Evolutionary conservation across 257 asterid species (phyloP).

Genomic region (Osmanthus fragrans): DNA sequence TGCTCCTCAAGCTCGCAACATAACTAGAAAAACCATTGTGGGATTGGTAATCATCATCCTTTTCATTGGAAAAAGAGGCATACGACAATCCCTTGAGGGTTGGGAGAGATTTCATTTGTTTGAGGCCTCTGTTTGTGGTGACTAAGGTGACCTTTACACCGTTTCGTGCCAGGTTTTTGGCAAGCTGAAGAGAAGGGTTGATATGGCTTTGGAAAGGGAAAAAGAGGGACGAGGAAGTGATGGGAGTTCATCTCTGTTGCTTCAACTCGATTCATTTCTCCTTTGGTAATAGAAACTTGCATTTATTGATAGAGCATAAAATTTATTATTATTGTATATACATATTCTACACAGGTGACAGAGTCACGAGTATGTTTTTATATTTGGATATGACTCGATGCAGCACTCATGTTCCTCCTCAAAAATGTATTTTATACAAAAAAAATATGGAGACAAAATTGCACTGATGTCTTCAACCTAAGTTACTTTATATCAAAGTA

Average conservation of each 20-base stretch:
- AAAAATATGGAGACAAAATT: no score
- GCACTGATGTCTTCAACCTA: no score
- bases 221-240: conserved; percentile 36
- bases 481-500: no score
- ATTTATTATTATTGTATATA: no score
- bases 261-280: neutral
- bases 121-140: conserved; percentile 40
- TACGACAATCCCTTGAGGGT: conserved; percentile 28
- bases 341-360: no score
- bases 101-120: conserved; percentile 26
- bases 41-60: conserved; percentile 11
- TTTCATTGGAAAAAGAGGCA: conserved; percentile 43
- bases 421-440: no score
- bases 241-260: neutral
- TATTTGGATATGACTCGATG: no score
- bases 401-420: no score
- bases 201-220: conserved; percentile 58
- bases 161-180: conserved; percentile 43
- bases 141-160: conserved; percentile 56
- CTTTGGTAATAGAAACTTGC: no score
- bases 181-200: conserved; percentile 58
- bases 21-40: neutral
- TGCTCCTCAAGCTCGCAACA: neutral
- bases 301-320: no score
- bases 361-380: no score